Conservation (phyloP, 306 rosid species). For the Alnus rubra region DNA sequence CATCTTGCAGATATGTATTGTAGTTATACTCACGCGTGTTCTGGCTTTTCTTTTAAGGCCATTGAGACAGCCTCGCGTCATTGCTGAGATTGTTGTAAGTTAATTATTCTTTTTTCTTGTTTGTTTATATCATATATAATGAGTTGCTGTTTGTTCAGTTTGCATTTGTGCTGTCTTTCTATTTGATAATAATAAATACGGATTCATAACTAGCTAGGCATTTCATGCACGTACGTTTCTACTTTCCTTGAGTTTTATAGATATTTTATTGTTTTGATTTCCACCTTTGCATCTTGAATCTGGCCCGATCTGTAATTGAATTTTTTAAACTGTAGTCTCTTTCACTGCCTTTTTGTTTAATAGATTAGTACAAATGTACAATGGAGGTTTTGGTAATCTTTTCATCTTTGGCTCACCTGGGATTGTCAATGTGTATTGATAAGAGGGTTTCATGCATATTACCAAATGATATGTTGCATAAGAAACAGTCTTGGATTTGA, state of each 20-base stretch:
- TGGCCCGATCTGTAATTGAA: not conserved
- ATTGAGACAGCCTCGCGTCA: constrained; percentile 58
- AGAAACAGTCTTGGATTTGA: not conserved
- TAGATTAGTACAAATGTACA: not conserved
- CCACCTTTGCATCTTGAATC: not conserved
- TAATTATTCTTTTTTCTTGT: too few relatives aligned
- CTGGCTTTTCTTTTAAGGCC: constrained; percentile 49
- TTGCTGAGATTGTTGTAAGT: constrained; percentile 73
- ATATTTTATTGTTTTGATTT: not conserved
- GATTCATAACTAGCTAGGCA: not conserved
- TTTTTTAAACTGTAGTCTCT: not conserved
- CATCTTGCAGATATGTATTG: constrained; percentile 56
- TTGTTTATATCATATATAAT: not conserved
- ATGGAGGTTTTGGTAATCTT: not conserved
- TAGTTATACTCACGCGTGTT: constrained; percentile 42
- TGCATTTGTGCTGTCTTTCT: not conserved
- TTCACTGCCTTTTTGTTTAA: not conserved
- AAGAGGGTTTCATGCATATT: too few relatives aligned
- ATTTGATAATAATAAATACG: not conserved
- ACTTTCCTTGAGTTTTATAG: too few relatives aligned
- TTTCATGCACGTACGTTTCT: too few relatives aligned
- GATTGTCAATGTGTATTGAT: not conserved
- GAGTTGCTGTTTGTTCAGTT: not conserved
- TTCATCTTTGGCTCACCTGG: not conserved
- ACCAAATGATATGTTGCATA: not conserved